Evolutionary conservation across 2,329 filamentous ascomycete genomes (phyloP).

Genomic region (Aureobasidium namibiae): DNA sequence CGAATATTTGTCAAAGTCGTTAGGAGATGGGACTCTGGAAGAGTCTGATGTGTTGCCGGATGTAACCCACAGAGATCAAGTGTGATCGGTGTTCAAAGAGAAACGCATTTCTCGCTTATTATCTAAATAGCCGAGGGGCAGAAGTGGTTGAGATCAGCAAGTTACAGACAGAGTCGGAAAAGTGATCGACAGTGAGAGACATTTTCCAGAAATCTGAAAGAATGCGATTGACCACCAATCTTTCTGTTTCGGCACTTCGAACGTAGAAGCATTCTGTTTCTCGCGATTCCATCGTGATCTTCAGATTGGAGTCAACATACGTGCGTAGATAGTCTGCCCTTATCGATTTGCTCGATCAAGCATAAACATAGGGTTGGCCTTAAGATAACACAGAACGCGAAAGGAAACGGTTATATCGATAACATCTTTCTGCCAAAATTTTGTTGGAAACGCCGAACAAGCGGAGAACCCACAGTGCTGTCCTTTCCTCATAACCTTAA

Average conservation of each 20-base stretch:
- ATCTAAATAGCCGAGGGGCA: neutral
- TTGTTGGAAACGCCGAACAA: neutral
- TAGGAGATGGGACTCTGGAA: no score
- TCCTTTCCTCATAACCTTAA: neutral
- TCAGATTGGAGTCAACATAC: neutral
- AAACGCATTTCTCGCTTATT: neutral
- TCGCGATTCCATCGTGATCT: neutral
- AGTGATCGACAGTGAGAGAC: neutral
- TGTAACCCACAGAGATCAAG: no score
- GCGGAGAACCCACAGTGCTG: neutral
- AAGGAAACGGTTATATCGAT: conserved; percentile 5
- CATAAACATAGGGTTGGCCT: conserved; percentile 3
- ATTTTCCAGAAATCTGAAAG: neutral
- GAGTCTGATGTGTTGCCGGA: neutral
- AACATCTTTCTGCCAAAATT: neutral
- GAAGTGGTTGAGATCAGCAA: neutral
- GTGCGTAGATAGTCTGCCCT: neutral
- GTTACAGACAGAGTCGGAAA: neutral
- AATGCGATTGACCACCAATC: neutral
- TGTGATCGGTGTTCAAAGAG: neutral
- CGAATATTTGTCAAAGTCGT: neutral
- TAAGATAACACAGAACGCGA: conserved; percentile 2
- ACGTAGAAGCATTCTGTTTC: neutral
- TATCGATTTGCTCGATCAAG: neutral
- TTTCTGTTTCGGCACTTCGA: neutral